Conservation (phyloP, 2,329 filamentous ascomycete species). For the Scedosporium dehoogii region DNA sequence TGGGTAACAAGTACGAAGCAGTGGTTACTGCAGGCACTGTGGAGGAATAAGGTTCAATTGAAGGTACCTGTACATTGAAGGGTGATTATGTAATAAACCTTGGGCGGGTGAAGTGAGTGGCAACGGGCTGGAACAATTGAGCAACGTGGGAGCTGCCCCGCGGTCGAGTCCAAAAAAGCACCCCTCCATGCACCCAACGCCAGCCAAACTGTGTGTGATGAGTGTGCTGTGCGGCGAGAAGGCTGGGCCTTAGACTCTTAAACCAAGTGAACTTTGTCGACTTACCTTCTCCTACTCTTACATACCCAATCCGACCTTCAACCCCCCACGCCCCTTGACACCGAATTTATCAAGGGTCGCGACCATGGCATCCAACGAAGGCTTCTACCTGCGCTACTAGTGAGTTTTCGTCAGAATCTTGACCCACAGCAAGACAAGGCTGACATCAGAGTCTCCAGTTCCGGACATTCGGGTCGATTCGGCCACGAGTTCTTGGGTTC, state of each 20-base stretch:
- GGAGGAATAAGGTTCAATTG: no score
- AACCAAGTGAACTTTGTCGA: neutral
- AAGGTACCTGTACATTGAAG: no score
- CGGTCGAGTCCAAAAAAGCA: neutral
- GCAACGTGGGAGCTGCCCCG: neutral
- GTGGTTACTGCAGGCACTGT: no score
- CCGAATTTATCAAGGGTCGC: slow-evolving; percentile 10
- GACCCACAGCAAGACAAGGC: neutral
- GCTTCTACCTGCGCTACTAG: slow-evolving; percentile 98
- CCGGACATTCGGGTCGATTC: slow-evolving; percentile 92
- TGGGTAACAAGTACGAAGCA: neutral
- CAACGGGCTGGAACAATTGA: neutral
- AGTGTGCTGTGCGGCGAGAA: neutral
- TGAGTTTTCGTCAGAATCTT: slow-evolving; percentile 35
- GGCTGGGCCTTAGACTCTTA: neutral
- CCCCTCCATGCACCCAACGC: neutral
- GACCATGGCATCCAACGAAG: slow-evolving; percentile 57
- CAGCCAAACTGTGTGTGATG: neutral
- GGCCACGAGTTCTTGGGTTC: slow-evolving; percentile 94
- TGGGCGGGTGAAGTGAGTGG: neutral
- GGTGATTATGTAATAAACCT: no score
- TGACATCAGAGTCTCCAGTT: slow-evolving; percentile 44
- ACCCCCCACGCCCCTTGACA: neutral
- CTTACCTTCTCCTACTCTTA: neutral
- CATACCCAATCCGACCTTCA: neutral